A percentile compares a stretch with the other conserved stretches of the same genome.
Evolutionary conservation across 257 asterid species (phyloP).

Genomic region (Handroanthus guayacan): DNA sequence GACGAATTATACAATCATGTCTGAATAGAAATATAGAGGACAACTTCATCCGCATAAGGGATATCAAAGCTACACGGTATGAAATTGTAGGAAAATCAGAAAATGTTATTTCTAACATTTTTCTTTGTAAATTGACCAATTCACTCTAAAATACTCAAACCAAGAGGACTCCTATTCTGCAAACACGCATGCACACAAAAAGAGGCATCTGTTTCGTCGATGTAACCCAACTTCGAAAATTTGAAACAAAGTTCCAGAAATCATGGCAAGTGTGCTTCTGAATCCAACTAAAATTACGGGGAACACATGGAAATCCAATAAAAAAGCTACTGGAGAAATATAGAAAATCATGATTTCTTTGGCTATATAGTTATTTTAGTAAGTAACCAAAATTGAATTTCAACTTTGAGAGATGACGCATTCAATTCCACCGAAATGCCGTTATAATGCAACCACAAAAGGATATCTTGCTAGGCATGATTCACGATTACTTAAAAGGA

Average conservation of each 20-base stretch:
- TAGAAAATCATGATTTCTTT: conserved; percentile 1
- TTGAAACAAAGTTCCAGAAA: neutral
- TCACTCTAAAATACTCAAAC: neutral
- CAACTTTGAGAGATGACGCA: neutral
- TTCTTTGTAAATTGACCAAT: neutral
- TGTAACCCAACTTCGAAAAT: neutral
- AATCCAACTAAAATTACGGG: neutral
- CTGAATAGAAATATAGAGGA: conserved; percentile 1
- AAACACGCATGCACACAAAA: neutral
- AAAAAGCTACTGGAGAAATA: neutral
- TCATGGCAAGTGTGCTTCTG: neutral
- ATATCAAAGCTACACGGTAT: neutral
- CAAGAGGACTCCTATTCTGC: neutral
- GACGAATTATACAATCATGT: neutral
- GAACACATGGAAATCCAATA: neutral
- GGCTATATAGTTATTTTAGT: neutral
- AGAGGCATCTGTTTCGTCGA: neutral
- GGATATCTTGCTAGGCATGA: neutral
- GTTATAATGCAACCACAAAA: neutral
- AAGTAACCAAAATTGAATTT: neutral
- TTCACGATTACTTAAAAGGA: neutral
- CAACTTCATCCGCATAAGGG: neutral
- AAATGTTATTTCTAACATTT: neutral
- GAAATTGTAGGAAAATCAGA: conserved; percentile 2
- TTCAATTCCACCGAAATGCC: neutral